A percentile compares a stretch with the other conserved stretches of the same genome.
Evolutionary conservation across 2,329 filamentous ascomycete genomes (phyloP).

Genomic region (Aspergillus ibericus): DNA sequence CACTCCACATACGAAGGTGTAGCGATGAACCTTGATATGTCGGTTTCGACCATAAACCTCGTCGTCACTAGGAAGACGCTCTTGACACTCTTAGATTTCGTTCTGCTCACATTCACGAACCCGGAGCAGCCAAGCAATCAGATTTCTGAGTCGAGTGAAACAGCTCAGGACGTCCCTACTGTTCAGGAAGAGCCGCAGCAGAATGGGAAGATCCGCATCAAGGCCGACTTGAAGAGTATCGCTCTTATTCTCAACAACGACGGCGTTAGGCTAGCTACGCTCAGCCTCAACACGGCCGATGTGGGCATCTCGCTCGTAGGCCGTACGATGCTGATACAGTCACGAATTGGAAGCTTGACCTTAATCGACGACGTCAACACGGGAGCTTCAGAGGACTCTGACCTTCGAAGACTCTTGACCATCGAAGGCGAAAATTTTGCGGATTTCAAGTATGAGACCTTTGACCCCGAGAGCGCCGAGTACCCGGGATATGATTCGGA

Average conservation of each 20-base stretch:
- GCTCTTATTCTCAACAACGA: slow-evolving; percentile 96
- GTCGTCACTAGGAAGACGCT: slow-evolving; percentile 92
- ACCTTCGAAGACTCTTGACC: slow-evolving; percentile 81
- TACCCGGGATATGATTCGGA: slow-evolving; percentile 96
- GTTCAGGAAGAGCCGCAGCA: slow-evolving; percentile 33
- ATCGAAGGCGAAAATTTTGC: slow-evolving; percentile 95
- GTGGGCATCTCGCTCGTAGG: slow-evolving; percentile 85
- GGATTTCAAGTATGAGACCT: slow-evolving; percentile 97
- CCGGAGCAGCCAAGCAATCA: slow-evolving; percentile 51
- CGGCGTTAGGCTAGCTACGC: slow-evolving; percentile 86
- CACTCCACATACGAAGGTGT: slow-evolving; percentile 88
- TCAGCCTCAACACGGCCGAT: slow-evolving; percentile 89
- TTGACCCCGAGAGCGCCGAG: slow-evolving; percentile 69
- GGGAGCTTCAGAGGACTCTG: slow-evolving; percentile 77
- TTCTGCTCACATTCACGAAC: slow-evolving; percentile 84
- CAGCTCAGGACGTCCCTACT: slow-evolving; percentile 26
- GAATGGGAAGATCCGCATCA: slow-evolving; percentile 82
- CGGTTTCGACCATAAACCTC: slow-evolving; percentile 92
- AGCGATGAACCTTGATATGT: slow-evolving; percentile 86
- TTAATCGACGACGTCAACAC: slow-evolving; percentile 92
- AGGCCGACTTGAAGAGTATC: slow-evolving; percentile 90
- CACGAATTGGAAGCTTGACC: slow-evolving; percentile 81
- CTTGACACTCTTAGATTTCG: slow-evolving; percentile 88
- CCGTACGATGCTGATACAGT: slow-evolving; percentile 82
- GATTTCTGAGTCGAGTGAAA: slow-evolving; percentile 32